These are phyloP conservation scores for Trichoderma gamsii DNA, from an alignment of 495 filamentous ascomycete genomes.

Conservation along the genomic window DNA sequence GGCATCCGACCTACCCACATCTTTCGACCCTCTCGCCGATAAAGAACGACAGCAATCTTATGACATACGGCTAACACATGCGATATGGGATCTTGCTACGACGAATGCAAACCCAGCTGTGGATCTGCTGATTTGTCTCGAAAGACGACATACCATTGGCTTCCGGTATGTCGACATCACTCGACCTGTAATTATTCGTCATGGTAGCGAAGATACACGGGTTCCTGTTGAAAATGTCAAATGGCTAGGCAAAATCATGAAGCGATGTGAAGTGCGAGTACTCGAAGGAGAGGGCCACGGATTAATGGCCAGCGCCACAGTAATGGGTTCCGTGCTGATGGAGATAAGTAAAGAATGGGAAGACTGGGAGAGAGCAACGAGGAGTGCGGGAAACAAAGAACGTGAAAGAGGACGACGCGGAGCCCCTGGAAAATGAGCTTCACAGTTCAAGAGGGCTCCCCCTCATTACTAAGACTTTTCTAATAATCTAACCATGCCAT, in stretches of 20 bases:
- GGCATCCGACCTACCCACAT: slow-evolving; percentile 39
- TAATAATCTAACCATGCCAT: not conserved
- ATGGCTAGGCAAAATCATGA: slow-evolving; percentile 93
- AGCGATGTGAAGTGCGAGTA: slow-evolving; percentile 81
- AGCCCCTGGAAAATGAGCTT: not conserved
- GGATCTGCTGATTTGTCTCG: slow-evolving; percentile 86
- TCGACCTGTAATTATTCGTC: slow-evolving; percentile 83
- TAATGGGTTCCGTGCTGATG: slow-evolving; percentile 89
- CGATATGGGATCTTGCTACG: slow-evolving; percentile 93
- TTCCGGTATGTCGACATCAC: slow-evolving; percentile 97
- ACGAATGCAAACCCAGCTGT: slow-evolving; percentile 89
- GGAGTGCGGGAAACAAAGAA: slow-evolving; percentile 15
- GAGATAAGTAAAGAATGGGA: slow-evolving; percentile 95
- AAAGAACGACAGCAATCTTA: slow-evolving; percentile 73
- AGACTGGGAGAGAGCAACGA: slow-evolving; percentile 63
- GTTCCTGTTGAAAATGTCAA: slow-evolving; percentile 92
- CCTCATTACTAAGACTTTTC: not conserved
- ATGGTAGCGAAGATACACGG: slow-evolving; percentile 83
- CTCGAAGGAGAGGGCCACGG: slow-evolving; percentile 93
- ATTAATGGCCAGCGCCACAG: slow-evolving; percentile 85
- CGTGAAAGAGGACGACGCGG: slow-evolving; percentile 12
- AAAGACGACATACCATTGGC: slow-evolving; percentile 84
- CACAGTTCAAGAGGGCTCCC: not conserved
- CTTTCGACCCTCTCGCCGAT: slow-evolving; percentile 47
- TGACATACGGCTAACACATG: slow-evolving; percentile 78